Evolutionary conservation across 371 early-diverging fungal species (phyloP).

Genomic region (Apophysomyces variabilis): DNA sequence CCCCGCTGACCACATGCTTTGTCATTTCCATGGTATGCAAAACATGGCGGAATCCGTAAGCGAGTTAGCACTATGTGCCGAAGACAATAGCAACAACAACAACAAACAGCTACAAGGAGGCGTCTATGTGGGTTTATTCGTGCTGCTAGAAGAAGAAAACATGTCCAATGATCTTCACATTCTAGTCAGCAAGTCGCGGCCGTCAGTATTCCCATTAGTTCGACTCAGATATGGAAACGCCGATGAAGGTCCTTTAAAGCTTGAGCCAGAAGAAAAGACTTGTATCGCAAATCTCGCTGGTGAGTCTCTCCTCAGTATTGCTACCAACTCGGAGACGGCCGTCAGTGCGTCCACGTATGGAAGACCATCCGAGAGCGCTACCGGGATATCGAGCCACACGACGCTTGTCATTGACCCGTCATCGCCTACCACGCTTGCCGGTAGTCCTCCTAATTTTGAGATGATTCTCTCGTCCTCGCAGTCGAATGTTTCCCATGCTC

Average conservation of each 20-base stretch:
- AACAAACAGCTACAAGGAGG: constrained; percentile 1
- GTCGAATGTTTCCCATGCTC: background rate
- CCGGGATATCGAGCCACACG: constrained; percentile 4
- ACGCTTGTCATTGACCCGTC: background rate
- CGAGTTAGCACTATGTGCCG: background rate
- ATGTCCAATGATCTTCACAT: constrained; percentile 26
- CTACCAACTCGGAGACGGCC: background rate
- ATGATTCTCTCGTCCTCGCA: background rate
- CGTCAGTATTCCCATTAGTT: constrained; percentile 42
- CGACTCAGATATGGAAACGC: constrained; percentile 28
- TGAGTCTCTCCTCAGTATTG: constrained; percentile 20
- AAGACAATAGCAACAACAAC: background rate
- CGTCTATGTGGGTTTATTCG: constrained; percentile 40
- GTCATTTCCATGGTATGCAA: constrained; percentile 42
- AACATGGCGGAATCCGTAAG: constrained; percentile 22
- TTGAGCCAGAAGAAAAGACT: constrained; percentile 26
- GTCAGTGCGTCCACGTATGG: background rate
- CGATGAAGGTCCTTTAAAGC: constrained; percentile 6
- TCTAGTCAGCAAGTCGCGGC: constrained; percentile 32
- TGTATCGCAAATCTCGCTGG: constrained; percentile 28
- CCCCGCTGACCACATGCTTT: constrained; percentile 41
- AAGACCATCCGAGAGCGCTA: background rate
- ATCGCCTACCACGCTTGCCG: constrained; percentile 11
- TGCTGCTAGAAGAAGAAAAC: constrained; percentile 28
- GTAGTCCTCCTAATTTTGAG: background rate